Evolutionary conservation across 2,329 filamentous ascomycete species (phyloP), one percentile per base, ranked within the genome.

Genomic region (Macrophomina tecta): DNA sequence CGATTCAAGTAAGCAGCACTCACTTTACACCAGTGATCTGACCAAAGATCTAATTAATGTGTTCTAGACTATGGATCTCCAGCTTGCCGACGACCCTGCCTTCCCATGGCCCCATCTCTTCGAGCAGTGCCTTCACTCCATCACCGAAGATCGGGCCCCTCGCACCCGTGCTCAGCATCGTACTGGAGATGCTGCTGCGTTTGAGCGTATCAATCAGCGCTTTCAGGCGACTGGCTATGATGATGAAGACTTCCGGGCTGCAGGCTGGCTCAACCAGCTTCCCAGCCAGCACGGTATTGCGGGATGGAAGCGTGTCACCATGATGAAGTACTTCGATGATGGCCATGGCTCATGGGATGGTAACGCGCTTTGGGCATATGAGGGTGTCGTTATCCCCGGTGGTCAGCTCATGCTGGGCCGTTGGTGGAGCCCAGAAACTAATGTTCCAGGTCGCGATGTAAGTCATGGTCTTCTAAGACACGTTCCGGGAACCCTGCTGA

Each of bases 271-370:
- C 23, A 84, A 85, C 69, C 74, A 80, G 0, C 73, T 87, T 1
- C 82, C 82, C 0, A 70, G 76, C 2, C 85, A 87, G 69, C 68
- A 78, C 16, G 79, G 77, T 1, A 82, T 87, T 12, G 79, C 81
- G 0, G 85, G 85, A 23, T 87, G 83, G 78, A 82, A 85, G 74
- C 80, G 84, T 38, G 76, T 87, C 65, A 83, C 81, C 0, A 82
- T 87, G 76, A 83, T 87, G 79, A 85, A 85, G 72, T 83, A 84
- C 69, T 82, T 79, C 69, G 67, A 75, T 8, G 68, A 76, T 0
- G 63, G 75, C 58, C 28, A 69, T 5, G 65, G 75, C 63, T 74
- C 77, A 32, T 58, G 64, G 8, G 76, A 79, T n/a, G 71, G 73
- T 16, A 60, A 61, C 6, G 69, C 72, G n/a, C 72, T 83, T 2